Percentiles rank a stretch among this genome's conserved stretches.
Evolutionary conservation across 2,329 filamentous ascomycete species (phyloP).

Genomic region (Apiospora kogelbergensis): DNA sequence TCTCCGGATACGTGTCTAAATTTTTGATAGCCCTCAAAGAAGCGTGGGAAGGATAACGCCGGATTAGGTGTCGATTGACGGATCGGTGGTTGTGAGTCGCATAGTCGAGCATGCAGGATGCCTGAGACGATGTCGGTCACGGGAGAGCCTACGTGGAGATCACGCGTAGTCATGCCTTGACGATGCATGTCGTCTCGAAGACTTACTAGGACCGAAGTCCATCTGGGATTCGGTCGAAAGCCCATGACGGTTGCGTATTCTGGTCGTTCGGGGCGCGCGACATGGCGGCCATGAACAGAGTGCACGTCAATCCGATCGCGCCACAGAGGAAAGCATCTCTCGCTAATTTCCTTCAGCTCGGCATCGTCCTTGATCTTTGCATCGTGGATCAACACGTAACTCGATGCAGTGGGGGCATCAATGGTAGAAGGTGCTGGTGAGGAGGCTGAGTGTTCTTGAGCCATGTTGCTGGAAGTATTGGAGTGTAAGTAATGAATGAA

Average conservation of each 20-base stretch:
- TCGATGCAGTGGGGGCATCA: no score
- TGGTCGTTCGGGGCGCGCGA: not conserved
- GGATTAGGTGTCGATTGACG: not conserved
- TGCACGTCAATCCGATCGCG: not conserved
- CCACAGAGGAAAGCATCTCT: not conserved
- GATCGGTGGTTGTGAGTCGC: not conserved
- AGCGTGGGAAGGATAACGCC: no score
- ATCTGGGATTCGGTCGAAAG: not conserved
- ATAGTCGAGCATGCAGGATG: not conserved
- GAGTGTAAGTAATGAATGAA: no score
- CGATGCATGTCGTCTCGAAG: not conserved
- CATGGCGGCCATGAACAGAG: not conserved
- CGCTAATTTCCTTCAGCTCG: not conserved
- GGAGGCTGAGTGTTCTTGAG: not conserved
- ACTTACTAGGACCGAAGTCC: not conserved
- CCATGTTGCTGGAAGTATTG: no score
- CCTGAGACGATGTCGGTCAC: not conserved
- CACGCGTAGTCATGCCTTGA: fast-evolving
- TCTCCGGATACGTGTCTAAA: no score
- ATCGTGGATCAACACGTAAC: not conserved
- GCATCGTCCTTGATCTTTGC: not conserved
- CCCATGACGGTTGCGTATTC: not conserved
- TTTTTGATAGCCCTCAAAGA: no score
- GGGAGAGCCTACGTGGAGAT: not conserved
- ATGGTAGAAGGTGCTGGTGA: no score